These are phyloP conservation scores for Fusarium brevicatenulatum DNA, from an alignment of 2,329 filamentous ascomycete species.

Conservation along the genomic window DNA sequence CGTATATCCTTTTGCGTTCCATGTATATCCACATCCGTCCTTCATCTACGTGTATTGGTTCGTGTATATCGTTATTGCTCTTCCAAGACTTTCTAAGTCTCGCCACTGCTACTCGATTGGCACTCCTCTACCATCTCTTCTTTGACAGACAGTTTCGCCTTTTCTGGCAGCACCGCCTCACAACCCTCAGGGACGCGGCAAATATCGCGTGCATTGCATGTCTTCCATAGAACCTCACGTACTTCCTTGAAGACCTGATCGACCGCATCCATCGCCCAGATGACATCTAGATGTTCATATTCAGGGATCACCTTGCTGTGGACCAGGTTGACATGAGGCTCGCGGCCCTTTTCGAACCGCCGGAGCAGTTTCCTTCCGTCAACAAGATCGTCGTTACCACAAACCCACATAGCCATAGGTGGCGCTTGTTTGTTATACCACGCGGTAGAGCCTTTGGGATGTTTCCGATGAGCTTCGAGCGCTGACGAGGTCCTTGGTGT, in stretches of 20 bases:
- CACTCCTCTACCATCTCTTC: slow-evolving; percentile 25
- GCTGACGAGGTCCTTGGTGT: slow-evolving; percentile 39
- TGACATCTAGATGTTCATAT: slow-evolving; percentile 93
- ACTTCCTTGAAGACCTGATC: slow-evolving; percentile 86
- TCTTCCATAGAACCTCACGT: slow-evolving; percentile 85
- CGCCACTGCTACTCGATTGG: slow-evolving; percentile 42
- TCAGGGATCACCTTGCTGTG: slow-evolving; percentile 85
- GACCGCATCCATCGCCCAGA: slow-evolving; percentile 92
- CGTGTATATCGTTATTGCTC: slow-evolving; percentile 19
- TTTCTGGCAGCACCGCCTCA: slow-evolving; percentile 59
- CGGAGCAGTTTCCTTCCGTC: slow-evolving; percentile 80
- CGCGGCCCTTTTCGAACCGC: slow-evolving; percentile 78
- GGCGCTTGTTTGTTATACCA: slow-evolving; percentile 87
- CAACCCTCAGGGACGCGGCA: slow-evolving; percentile 75
- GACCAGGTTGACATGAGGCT: slow-evolving; percentile 83
- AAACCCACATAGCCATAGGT: slow-evolving; percentile 89
- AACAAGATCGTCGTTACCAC: slow-evolving; percentile 83
- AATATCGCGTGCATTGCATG: slow-evolving; percentile 62
- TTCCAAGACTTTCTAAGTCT: slow-evolving; percentile 5
- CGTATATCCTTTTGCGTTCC: neutral
- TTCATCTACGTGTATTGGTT: slow-evolving; percentile 6
- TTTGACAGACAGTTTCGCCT: slow-evolving; percentile 1
- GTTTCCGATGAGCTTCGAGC: slow-evolving; percentile 50
- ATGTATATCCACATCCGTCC: neutral
- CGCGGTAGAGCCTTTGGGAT: slow-evolving; percentile 64